Percentiles rank a stretch among this genome's conserved stretches.
These are phyloP conservation scores for Amorphotheca resinae DNA, from an alignment of 495 filamentous ascomycete genomes.

Conservation along the genomic window DNA sequence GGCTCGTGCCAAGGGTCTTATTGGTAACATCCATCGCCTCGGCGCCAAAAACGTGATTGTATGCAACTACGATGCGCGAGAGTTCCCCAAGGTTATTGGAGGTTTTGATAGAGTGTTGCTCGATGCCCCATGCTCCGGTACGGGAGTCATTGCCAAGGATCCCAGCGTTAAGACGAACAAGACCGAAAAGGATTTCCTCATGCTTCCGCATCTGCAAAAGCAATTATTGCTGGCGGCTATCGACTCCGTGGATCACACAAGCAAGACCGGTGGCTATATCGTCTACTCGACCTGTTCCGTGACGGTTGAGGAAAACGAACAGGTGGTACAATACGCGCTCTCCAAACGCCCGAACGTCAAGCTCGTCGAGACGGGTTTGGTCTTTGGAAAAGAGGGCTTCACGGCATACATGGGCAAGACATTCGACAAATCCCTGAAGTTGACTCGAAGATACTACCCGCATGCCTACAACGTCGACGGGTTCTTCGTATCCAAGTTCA, in stretches of 20 bases:
- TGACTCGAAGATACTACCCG: conserved; percentile 84
- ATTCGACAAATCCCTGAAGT: conserved; percentile 73
- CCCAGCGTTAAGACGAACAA: conserved; percentile 94
- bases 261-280: conserved; percentile 82
- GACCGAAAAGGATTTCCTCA: conserved; percentile 82
- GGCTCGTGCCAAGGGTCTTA: conserved; percentile 83
- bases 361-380: conserved; percentile 81
- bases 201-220: conserved; percentile 85
- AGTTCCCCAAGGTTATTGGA: conserved; percentile 87
- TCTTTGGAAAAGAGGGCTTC: conserved; percentile 90
- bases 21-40: conserved; percentile 94
- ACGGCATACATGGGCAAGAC: conserved; percentile 75
- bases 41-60: conserved; percentile 89
- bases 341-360: conserved; percentile 84
- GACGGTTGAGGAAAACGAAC: conserved; percentile 87
- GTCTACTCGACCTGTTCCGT: conserved; percentile 92
- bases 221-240: conserved; percentile 88
- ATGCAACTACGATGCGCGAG: conserved; percentile 83
- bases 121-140: conserved; percentile 72
- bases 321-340: conserved; percentile 86
- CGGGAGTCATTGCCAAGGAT: conserved; percentile 91
- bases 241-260: conserved; percentile 78
- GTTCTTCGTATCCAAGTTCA: conserved; percentile 96
- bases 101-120: conserved; percentile 81
- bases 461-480: conserved; percentile 95